phyloP scores from a whole-genome alignment of 2,329 filamentous ascomycete species.

The Akanthomyces uredinophilus region DNA sequence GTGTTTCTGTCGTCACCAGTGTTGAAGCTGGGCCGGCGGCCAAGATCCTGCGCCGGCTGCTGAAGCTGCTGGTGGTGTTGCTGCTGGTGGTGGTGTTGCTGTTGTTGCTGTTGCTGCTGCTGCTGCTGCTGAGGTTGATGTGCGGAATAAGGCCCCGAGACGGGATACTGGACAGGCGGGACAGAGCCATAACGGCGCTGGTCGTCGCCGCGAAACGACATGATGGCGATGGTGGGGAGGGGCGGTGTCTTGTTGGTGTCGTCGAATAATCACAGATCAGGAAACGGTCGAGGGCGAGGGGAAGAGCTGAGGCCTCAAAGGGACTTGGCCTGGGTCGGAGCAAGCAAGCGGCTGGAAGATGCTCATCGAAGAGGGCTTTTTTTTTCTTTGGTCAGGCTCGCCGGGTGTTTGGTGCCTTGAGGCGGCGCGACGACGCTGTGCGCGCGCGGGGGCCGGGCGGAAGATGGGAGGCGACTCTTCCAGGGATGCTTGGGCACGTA shows the following conservation, averaged over 20 bases:
- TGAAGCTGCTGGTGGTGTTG: conserved; percentile 22
- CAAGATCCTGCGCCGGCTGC: conserved; percentile 30
- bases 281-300: neutral
- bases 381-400: neutral
- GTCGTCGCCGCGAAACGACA: conserved; percentile 61
- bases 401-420: neutral
- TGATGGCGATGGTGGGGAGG: conserved; percentile 26
- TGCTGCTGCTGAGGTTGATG: conserved; percentile 24
- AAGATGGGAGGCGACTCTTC: neutral
- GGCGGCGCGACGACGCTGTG: neutral
- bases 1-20: conserved; percentile 58
- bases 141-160: conserved; percentile 33
- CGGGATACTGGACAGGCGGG: conserved; percentile 59
- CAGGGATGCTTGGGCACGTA: neutral
- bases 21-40: conserved; percentile 66
- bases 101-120: conserved; percentile 8
- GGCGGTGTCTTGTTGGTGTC: neutral
- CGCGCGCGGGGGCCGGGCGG: neutral
- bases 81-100: no score
- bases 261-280: neutral
- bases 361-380: conserved; percentile 6
- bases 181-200: conserved; percentile 62
- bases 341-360: neutral
- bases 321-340: neutral
- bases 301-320: neutral